Base-by-base conservation (phyloP, 805 yeast species). In the Jamesozyma rosinii region DNA sequence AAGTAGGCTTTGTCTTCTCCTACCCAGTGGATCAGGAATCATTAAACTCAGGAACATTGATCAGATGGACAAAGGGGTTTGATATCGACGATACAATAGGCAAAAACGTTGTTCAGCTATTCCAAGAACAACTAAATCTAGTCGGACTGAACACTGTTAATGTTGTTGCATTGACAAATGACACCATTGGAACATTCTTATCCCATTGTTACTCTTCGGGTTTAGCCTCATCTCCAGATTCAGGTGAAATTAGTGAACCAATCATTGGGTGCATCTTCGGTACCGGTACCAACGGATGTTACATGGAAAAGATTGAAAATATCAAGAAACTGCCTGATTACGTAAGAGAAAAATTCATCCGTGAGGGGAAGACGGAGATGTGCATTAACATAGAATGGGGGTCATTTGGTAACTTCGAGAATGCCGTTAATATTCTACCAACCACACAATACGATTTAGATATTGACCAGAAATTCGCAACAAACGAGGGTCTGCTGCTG, bases 311-410 rank as follows among this genome's bases (percentile, higher is more conserved):
- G 44, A 62, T 88, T 41, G 79, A 76, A 35, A 75, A 80, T 43
- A 84, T 92, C 52, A 75, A 75, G 43, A 90, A 92, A 65, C 70
- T 89, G 48, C 76, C 78, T n/a, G 70, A 74, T 2, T 64, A 68
- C 29, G 44, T 64, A 13, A 63, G 64, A 37, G 64, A 57, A 21
- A 60, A 59, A 18, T 64, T 74, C 53, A 41, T 59, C 18, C 65
- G 58, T 42, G 59, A 66, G 40, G 80, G 77, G 30, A 70, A 73
- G 41, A 69, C 71, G 2, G 78, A 80, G 49, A 89, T 89, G 96
- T 83, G 87, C 49, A 75, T 89, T 54, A 89, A 89, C 68, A 89
- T 96, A 37, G 98, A 92, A 66, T 92, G 97, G 96, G 97, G 97
- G 49, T 87, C 96, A 35, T 90, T 89, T 57, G 97, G 97, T 49